Base-by-base conservation (phyloP, 75 land plant species). In the Chamaecyparis obtusa region DNA sequence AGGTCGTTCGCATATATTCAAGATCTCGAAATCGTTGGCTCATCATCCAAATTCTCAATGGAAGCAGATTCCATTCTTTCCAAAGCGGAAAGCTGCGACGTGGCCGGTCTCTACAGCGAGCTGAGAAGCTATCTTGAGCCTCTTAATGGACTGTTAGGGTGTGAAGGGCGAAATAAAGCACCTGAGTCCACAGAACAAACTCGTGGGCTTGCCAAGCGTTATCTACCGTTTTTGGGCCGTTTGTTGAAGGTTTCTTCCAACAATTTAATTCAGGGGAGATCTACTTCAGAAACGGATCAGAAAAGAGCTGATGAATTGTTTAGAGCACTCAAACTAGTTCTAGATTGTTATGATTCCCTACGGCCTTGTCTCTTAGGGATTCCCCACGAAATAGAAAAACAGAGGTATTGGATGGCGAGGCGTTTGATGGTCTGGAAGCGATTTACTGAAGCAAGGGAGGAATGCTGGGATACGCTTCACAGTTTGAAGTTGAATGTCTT, bases 361-460 rank as follows among this genome's bases (percentile, higher is more conserved):
- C 86, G 92, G 48, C 72, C 88, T 2, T 91, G 75, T 39, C 77
- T 91, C 16, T 54, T 78, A 0, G 92, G 92, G 9, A 79, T 67
- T 54, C 84, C 88, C 51, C 87, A 87, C 44, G 92, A 91, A 83
- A 91, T 91, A 8, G 90, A 91, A 85, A 64, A 85, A 14, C 92
- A 91, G 86, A 67, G 88, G 43, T 91, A 83, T 49, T 71, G 90
- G 64, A 60, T 91, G 35, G 90, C 87, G 16, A 90, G 88, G 37
- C 86, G 88, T 33, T 55, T 89, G 44, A 87, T 89, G 85, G 90
- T 69, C 69, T 89, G 91, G 86, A 78, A 85, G 44, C 72, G 87
- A 17, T 85, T 86, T 85, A 79, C 57, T 2, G 88, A 84, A 72
- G 92, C 92, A 1, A 72, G 89, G 76, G 88, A 32, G 27, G 88